Evolutionary conservation across 2,329 filamentous ascomycete genomes (phyloP), one percentile per base, ranked within the genome.

Genomic region (Talaromyces sp.): DNA sequence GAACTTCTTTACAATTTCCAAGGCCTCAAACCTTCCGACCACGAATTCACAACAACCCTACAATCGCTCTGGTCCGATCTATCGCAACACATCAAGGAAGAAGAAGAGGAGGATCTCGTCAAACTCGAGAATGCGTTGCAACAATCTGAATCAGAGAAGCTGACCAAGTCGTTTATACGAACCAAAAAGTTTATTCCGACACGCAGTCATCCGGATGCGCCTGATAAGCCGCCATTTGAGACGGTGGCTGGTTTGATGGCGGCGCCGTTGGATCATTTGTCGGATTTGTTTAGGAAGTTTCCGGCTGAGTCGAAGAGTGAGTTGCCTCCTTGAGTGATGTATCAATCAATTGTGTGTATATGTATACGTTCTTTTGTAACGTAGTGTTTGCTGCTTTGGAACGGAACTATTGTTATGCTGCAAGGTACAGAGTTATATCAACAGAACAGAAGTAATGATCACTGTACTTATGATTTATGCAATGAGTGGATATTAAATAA

Each of bases 211-310:
- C 83, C 84, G 0, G 75, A 70, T n/a, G 79, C 81, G 2, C 82
- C 82, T 0, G 79, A 85, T 66, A 80, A 81, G 41, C 84, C 84
- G 2, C 83, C 83, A 0, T 87, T 86, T 66, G 85, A 88, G 77
- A 85, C 82, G 0, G 83, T 80, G 0, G 80, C 80, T 65, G 85
- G 83, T 0, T 68, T 89, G 24, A 67, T 89, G 72, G 75, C 83
- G 0, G 84, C 86, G 14, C 86, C 86, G 0, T 76, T 88, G 19
- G 87, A 88, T 71, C 81, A 80, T 66, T 67, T 89, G 37, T 75
- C 75, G 43, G 85, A 88, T 71, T 60, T 86, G 7, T 86, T 87
- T 68, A 74, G 82, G 22, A 84, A 82, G 70, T 89, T 86, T 68
- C 84, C 84, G 4, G 71, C 72, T 24, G 65, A 71, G 31, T 10